phyloP scores from a whole-genome alignment of 176 grass and related monocot species.

The Melocanna baccifera region DNA sequence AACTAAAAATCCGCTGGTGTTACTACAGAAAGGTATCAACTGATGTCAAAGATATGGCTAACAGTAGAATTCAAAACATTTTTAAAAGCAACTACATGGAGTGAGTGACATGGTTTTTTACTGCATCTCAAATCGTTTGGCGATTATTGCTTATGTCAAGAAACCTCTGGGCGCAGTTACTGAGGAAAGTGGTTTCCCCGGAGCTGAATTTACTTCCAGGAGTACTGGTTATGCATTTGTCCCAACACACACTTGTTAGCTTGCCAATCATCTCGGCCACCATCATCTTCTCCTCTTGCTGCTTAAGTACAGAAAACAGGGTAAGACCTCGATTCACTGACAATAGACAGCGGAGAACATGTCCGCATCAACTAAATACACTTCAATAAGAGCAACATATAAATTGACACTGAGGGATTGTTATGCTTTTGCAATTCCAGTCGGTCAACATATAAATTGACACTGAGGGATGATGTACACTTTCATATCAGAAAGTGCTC shows the following conservation, averaged over 20 bases:
- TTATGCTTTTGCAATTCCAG: no score
- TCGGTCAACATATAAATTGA: no score
- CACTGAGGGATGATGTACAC: background rate
- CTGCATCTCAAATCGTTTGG: no score
- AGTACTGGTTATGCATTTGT: constrained; percentile 55
- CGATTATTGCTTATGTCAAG: constrained; percentile 37
- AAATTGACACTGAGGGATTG: background rate
- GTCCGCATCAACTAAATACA: background rate
- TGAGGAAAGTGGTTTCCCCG: constrained; percentile 48
- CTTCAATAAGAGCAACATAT: background rate
- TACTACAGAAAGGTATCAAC: no score
- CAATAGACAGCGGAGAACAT: background rate
- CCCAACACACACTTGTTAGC: constrained; percentile 62
- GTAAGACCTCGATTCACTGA: background rate
- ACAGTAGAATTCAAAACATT: no score
- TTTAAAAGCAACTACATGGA: no score
- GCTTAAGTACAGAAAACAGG: background rate
- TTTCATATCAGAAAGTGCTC: background rate
- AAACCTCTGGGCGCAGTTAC: constrained; percentile 47
- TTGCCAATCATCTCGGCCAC: constrained; percentile 53
- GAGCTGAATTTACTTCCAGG: constrained; percentile 65
- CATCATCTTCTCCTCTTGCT: constrained; percentile 68
- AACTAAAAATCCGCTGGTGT: no score
- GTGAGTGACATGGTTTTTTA: no score
- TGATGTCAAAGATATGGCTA: no score